phyloP scores from a whole-genome alignment of 1,284 basidiomycete species.

The Microbotryum scabiosae region DNA sequence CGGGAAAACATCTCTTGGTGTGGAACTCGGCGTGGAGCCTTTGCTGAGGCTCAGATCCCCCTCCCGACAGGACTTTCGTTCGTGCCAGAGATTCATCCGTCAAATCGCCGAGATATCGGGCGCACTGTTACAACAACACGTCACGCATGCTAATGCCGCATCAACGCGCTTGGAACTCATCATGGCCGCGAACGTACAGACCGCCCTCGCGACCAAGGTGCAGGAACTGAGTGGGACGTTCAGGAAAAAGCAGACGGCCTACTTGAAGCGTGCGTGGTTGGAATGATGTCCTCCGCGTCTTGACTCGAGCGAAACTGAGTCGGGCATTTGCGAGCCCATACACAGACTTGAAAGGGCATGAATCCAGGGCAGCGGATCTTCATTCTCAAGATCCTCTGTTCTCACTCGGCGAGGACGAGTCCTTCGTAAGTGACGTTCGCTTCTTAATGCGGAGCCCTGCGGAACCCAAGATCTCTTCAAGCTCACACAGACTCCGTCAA shows the following conservation, averaged over 20 bases:
- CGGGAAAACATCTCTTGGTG: background rate
- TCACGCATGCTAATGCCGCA: constrained; percentile 41
- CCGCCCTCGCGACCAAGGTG: constrained; percentile 84
- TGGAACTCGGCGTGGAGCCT: background rate
- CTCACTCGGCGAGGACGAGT: constrained; percentile 39
- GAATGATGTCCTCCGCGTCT: background rate
- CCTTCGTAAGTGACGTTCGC: constrained; percentile 38
- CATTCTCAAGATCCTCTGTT: constrained; percentile 22
- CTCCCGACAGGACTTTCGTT: constrained; percentile 62
- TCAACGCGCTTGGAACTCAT: constrained; percentile 46
- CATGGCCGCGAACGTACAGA: constrained; percentile 88
- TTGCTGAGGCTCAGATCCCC: constrained; percentile 19
- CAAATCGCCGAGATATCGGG: constrained; percentile 49
- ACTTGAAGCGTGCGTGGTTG: constrained; percentile 79
- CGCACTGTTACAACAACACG: constrained; percentile 5
- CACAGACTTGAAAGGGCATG: constrained; percentile 34
- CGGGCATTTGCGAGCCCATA: background rate
- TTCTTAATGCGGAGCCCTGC: background rate
- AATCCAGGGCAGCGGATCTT: constrained; percentile 12
- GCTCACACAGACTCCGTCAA: background rate
- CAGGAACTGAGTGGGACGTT: constrained; percentile 90
- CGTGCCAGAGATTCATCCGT: constrained; percentile 53
- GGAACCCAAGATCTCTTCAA: constrained; percentile 8
- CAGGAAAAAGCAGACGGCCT: constrained; percentile 92
- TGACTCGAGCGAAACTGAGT: background rate